These are phyloP conservation scores for Fusarium keratoplasticum DNA, from an alignment of 2,329 filamentous ascomycete genomes.

Conservation along the genomic window DNA sequence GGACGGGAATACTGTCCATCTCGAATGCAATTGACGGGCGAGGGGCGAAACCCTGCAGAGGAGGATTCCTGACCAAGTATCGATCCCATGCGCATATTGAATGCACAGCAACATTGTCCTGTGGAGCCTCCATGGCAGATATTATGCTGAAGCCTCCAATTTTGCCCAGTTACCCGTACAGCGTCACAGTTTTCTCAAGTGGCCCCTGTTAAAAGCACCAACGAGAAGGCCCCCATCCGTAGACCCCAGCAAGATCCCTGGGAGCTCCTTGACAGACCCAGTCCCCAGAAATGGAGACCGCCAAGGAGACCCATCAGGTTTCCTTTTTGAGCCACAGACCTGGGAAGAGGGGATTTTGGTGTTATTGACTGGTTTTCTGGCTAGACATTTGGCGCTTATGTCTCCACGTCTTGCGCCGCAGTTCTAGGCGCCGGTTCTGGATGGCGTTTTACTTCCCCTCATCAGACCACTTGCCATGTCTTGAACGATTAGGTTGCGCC, in stretches of 20 bases:
- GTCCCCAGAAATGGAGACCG: slow-evolving; percentile 27
- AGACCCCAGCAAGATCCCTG: slow-evolving; percentile 23
- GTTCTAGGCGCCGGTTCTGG: slow-evolving; percentile 7
- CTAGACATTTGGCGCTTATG: slow-evolving; percentile 1
- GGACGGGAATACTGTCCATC: not conserved
- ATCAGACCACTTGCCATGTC: slow-evolving; percentile 35
- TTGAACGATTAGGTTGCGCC: not conserved
- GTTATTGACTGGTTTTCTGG: not conserved
- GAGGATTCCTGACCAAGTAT: slow-evolving; percentile 10
- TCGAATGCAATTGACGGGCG: not conserved
- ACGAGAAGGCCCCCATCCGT: slow-evolving; percentile 20
- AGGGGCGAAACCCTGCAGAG: not conserved
- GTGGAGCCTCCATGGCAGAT: slow-evolving; percentile 11
- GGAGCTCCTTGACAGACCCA: slow-evolving; percentile 7
- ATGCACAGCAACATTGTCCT: slow-evolving; percentile 15
- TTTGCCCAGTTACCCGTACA: slow-evolving; percentile 8
- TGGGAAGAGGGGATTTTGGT: slow-evolving; percentile 5
- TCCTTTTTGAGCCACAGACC: slow-evolving; percentile 20
- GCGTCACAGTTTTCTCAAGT: slow-evolving; percentile 20
- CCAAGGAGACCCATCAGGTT: slow-evolving; percentile 29
- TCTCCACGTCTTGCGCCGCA: slow-evolving; percentile 1
- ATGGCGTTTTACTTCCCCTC: slow-evolving; percentile 33
- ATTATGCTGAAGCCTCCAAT: slow-evolving; percentile 8
- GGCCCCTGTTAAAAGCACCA: slow-evolving; percentile 1
- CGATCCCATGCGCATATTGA: slow-evolving; percentile 15